phyloP scores from a whole-genome alignment of 1,284 basidiomycete species.

The Ustanciosporium gigantosporum region DNA sequence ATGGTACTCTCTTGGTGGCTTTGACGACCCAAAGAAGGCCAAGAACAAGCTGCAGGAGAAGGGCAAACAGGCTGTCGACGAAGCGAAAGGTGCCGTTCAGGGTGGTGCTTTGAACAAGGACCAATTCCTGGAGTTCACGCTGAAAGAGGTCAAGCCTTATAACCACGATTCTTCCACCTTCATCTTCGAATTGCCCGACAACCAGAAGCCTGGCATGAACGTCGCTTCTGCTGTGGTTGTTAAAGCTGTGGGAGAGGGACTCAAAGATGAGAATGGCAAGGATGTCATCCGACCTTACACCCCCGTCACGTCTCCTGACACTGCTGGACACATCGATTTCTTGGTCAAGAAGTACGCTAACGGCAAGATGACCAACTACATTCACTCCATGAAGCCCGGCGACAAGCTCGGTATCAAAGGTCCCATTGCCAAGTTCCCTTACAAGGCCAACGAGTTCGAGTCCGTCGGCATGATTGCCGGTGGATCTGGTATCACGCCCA shows the following conservation, averaged over 20 bases:
- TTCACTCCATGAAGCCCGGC: constrained; percentile 70
- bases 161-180: constrained; percentile 86
- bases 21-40: constrained; percentile 44
- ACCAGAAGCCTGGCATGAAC: constrained; percentile 76
- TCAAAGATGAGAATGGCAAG: constrained; percentile 77
- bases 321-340: constrained; percentile 64
- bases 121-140: constrained; percentile 76
- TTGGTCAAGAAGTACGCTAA: constrained; percentile 73
- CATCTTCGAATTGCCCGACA: constrained; percentile 81
- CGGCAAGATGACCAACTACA: constrained; percentile 62
- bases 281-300: constrained; percentile 74
- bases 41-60: constrained; percentile 40
- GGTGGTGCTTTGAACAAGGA: constrained; percentile 63
- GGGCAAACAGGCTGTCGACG: constrained; percentile 24
- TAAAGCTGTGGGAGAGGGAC: constrained; percentile 63
- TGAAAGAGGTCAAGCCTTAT: constrained; percentile 83
- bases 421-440: constrained; percentile 56
- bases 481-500: constrained; percentile 71
- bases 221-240: constrained; percentile 68
- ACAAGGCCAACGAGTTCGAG: constrained; percentile 63
- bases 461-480: constrained; percentile 88
- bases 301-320: constrained; percentile 52
- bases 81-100: constrained; percentile 19
- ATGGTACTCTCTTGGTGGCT: constrained; percentile 54
- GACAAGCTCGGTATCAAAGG: constrained; percentile 84